Evolutionary conservation across 208 protist genomes (phyloP), one percentile per base, ranked within the genome.

Genomic region (Herpetomonas muscarum): DNA sequence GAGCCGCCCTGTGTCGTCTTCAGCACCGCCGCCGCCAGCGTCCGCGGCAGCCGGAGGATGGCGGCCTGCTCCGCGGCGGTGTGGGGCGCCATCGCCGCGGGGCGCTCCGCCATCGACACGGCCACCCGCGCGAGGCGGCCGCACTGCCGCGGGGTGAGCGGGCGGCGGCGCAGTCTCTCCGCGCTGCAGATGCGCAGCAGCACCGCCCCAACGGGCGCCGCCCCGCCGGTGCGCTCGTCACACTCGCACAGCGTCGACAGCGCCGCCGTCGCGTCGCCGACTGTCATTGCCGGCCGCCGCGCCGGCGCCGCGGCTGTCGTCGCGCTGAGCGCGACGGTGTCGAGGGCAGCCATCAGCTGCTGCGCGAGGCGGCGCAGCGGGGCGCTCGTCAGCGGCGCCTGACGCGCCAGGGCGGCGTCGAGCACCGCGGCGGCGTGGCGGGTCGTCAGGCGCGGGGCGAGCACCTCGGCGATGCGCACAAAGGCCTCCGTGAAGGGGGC

Each of bases 401-500:
- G 52, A 24, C 17, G 25, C 52, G 17, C 52, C 9, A 44, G 24
- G 13, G 22, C 19, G 10, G n/a, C 30, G 22, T 37, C 21, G 30
- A 57, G 52, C 17, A 57, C 25, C 7, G 4, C 10, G 19, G 25
- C 21, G 12, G 52, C 21, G 30, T 57, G 52, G 17, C 10, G 10
- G 17, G 22, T 5, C 17, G 25, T 45, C 13, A 57, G 34, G 17
- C 21, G 44, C 34, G 17, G n/a, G 10, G 10, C 39, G 3, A 60
- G 42, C 55, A 34, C 55, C 3, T 6, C n/a, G 22, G 30, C 26
- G 17, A 60, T 60, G 22, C 6, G 10, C 9, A 60, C 7, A 50
- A 50, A 60, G 13, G 22, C 6, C 7, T 9, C 4, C 24, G 55
- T 60, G 22, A 60, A 26, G 10, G 25, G 10, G 4, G 36, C 10